Percentiles rank a stretch among this genome's conserved stretches.
Evolutionary conservation across 2,329 filamentous ascomycete species (phyloP).

Genomic region (Epicoccum sorghinum): DNA sequence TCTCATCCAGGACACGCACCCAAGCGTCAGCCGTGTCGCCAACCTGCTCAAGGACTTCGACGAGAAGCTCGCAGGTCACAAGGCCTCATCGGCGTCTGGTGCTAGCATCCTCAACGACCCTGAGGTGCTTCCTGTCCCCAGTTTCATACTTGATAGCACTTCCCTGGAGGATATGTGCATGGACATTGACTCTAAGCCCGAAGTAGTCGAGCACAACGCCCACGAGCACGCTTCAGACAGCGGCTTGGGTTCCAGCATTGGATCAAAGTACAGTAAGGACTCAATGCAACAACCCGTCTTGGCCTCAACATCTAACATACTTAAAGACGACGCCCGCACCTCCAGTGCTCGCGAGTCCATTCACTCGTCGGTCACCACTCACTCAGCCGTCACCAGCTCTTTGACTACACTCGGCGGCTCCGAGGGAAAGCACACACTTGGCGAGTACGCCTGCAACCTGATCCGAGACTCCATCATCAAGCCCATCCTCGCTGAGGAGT

Average conservation of each 20-base stretch:
- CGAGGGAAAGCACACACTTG: conserved; percentile 63
- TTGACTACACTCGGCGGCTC: conserved; percentile 47
- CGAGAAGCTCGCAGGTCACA: conserved; percentile 49
- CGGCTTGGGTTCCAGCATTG: conserved; percentile 83
- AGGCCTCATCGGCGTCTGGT: conserved; percentile 35
- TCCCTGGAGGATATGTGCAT: conserved; percentile 44
- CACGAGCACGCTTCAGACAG: conserved; percentile 82
- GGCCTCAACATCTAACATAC: conserved; percentile 37
- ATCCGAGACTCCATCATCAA: conserved; percentile 79
- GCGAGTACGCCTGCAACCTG: conserved; percentile 72
- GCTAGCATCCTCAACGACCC: conserved; percentile 54
- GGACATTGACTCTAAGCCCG: conserved; percentile 52
- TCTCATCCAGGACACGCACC: conserved; percentile 49
- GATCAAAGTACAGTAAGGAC: conserved; percentile 51
- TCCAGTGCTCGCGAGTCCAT: conserved; percentile 43
- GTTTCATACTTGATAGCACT: conserved; percentile 50
- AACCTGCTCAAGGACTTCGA: conserved; percentile 55
- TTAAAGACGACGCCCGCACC: conserved; percentile 44
- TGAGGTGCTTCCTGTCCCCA: conserved; percentile 57
- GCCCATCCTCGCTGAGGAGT: conserved; percentile 75
- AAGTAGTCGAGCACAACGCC: conserved; percentile 43
- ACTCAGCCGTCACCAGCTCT: conserved; percentile 53
- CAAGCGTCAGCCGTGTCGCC: conserved; percentile 52
- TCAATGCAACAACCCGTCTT: conserved; percentile 24
- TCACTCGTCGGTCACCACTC: conserved; percentile 45